These are phyloP conservation scores for Coniochaeta sp. DNA, from an alignment of 2,329 filamentous ascomycete species.

Conservation along the genomic window DNA sequence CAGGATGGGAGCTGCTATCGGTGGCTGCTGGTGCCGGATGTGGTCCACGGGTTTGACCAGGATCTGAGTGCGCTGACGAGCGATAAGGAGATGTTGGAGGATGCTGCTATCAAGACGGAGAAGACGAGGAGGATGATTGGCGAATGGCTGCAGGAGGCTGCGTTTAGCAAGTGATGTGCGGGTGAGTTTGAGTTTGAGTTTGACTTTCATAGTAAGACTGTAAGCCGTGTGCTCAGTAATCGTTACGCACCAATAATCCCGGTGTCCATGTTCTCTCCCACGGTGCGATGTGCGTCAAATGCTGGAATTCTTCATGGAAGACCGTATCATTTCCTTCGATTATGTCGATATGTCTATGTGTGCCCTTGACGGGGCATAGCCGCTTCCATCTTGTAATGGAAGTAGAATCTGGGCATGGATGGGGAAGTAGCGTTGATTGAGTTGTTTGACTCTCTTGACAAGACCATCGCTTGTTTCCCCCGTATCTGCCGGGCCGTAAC, in stretches of 20 bases:
- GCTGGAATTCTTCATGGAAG: too few relatives aligned
- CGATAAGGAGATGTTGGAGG: slow-evolving; percentile 14
- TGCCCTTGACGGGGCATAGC: too few relatives aligned
- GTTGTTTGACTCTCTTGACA: not conserved
- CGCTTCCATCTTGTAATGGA: too few relatives aligned
- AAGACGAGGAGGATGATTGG: slow-evolving; percentile 18
- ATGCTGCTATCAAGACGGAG: slow-evolving; percentile 16
- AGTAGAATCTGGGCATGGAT: not conserved
- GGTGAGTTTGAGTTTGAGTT: not conserved
- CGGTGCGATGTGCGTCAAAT: too few relatives aligned
- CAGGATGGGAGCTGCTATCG: slow-evolving; percentile 12
- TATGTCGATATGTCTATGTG: too few relatives aligned
- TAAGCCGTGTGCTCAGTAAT: not conserved
- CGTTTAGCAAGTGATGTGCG: not conserved
- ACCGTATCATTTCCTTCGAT: too few relatives aligned
- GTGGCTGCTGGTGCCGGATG: slow-evolving; percentile 25
- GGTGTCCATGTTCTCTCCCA: too few relatives aligned
- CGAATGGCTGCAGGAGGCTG: slow-evolving; percentile 15
- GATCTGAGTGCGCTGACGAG: slow-evolving; percentile 8
- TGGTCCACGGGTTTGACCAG: slow-evolving; percentile 22
- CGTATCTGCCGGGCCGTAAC: too few relatives aligned
- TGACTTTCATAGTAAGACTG: not conserved
- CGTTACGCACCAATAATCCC: too few relatives aligned
- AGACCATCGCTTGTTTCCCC: not conserved
- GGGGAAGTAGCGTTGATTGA: not conserved